A percentile compares a stretch with the other conserved stretches of the same genome.
Conservation (phyloP, 352 stramenopile species). For the Phytophthora pseudosyringae region DNA sequence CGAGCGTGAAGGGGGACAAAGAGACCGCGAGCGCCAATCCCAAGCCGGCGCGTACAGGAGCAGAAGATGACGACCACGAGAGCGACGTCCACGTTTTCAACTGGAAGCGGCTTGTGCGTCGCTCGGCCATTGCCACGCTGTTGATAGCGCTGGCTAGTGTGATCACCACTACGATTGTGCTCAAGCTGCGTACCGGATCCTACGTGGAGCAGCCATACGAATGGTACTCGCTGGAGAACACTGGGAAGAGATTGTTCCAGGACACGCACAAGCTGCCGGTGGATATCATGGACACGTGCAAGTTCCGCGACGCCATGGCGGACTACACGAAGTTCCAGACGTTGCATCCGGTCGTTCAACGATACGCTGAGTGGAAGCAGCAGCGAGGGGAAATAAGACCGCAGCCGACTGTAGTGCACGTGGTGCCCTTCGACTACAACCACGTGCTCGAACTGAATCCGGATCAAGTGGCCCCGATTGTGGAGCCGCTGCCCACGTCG, state of each 20-base stretch:
- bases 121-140: constrained; percentile 32
- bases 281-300: constrained; percentile 51
- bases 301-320: constrained; percentile 38
- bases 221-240: constrained; percentile 60
- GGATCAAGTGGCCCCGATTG: constrained; percentile 39
- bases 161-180: constrained; percentile 40
- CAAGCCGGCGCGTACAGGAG: constrained; percentile 23
- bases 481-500: constrained; percentile 23
- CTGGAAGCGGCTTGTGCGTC: constrained; percentile 36
- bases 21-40: not conserved
- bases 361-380: constrained; percentile 13
- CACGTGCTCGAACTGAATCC: constrained; percentile 41
- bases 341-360: constrained; percentile 40
- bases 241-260: constrained; percentile 47
- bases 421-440: constrained; percentile 55
- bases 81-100: constrained; percentile 33
- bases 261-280: constrained; percentile 31
- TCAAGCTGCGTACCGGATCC: constrained; percentile 58
- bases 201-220: constrained; percentile 60
- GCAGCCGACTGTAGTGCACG: constrained; percentile 44
- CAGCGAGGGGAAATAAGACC: not conserved
- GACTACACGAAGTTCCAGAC: constrained; percentile 25
- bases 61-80: constrained; percentile 29
- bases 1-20: constrained; percentile 13
- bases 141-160: constrained; percentile 21